Evolutionary conservation across 192 early-diverging fungal genomes (phyloP).

Genomic region (Coemansia sp.): DNA sequence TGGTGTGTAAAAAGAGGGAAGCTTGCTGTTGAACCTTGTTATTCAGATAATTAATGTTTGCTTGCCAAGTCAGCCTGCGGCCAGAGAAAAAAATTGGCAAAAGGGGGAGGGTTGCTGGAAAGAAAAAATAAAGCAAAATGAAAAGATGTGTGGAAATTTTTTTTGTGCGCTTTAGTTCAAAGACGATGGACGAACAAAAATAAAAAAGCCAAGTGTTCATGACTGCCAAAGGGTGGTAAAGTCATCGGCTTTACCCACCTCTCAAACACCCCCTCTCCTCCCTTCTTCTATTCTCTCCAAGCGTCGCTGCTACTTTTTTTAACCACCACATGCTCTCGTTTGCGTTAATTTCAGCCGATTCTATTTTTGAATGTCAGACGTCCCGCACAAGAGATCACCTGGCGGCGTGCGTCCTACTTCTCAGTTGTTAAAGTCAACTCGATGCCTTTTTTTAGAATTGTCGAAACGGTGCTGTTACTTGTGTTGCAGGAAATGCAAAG

Average conservation of each 20-base stretch:
- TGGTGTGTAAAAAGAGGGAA: background rate
- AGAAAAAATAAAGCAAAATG: background rate
- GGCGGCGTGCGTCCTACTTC: background rate
- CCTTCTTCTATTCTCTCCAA: background rate
- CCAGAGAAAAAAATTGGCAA: background rate
- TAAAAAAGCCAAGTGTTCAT: background rate
- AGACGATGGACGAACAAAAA: background rate
- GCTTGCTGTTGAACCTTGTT: background rate
- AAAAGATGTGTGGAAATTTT: background rate
- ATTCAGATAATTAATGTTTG: background rate
- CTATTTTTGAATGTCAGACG: background rate
- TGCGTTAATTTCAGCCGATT: background rate
- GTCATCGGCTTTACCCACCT: conserved; percentile 5
- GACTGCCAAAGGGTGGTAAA: background rate
- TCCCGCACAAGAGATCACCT: background rate
- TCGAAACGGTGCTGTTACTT: background rate
- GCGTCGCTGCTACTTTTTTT: background rate
- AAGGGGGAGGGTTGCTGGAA: background rate
- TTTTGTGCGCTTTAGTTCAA: background rate
- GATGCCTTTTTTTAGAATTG: background rate
- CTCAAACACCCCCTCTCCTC: background rate
- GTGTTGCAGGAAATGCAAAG: too few relatives aligned
- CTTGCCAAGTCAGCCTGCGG: background rate
- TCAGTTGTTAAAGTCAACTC: background rate
- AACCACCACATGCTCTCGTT: background rate